Percentiles rank a stretch among this genome's conserved stretches.
Conservation (phyloP, 352 stramenopile species). For the Globisporangium radiosum region DNA sequence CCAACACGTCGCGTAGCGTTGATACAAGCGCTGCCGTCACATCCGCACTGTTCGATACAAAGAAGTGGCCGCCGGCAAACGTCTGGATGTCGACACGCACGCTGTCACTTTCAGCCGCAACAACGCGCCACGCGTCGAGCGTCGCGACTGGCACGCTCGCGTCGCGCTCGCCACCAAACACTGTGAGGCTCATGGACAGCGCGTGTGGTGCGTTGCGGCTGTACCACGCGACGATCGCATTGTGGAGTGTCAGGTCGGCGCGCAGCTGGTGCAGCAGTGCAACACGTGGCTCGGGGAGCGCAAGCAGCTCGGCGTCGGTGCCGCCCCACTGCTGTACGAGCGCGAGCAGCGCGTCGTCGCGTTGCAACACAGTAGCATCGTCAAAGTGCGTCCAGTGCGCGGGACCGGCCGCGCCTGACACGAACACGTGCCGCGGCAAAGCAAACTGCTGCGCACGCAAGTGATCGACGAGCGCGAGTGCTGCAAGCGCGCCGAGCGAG, state of each 20-base stretch:
- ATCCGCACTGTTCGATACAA: slow-evolving; percentile 18
- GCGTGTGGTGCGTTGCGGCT: slow-evolving; percentile 2
- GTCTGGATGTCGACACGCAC: slow-evolving; percentile 27
- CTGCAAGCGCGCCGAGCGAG: slow-evolving; percentile 56
- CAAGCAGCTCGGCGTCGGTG: slow-evolving; percentile 51
- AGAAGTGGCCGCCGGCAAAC: slow-evolving; percentile 63
- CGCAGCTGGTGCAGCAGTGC: slow-evolving; percentile 31
- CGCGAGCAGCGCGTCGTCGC: slow-evolving; percentile 31
- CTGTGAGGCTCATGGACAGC: slow-evolving; percentile 23
- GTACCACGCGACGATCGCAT: slow-evolving; percentile 38
- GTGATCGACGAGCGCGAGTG: slow-evolving; percentile 41
- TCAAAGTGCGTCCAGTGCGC: slow-evolving; percentile 29
- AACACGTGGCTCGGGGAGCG: slow-evolving; percentile 28
- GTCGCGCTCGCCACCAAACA: slow-evolving; percentile 50
- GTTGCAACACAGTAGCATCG: slow-evolving; percentile 16
- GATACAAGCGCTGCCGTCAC: slow-evolving; percentile 31
- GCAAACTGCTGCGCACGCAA: slow-evolving; percentile 40
- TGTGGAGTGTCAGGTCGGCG: slow-evolving; percentile 45
- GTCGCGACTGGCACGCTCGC: slow-evolving; percentile 23
- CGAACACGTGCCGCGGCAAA: slow-evolving; percentile 50
- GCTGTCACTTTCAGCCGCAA: slow-evolving; percentile 6
- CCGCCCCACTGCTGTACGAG: slow-evolving; percentile 50
- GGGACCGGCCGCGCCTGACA: slow-evolving; percentile 38
- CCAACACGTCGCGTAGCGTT: slow-evolving; percentile 27
- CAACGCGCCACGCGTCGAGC: slow-evolving; percentile 34